Percentiles rank a stretch among this genome's conserved stretches.
These are phyloP conservation scores for Pythium brassicae DNA, from an alignment of 352 stramenopile species.

Conservation along the genomic window DNA sequence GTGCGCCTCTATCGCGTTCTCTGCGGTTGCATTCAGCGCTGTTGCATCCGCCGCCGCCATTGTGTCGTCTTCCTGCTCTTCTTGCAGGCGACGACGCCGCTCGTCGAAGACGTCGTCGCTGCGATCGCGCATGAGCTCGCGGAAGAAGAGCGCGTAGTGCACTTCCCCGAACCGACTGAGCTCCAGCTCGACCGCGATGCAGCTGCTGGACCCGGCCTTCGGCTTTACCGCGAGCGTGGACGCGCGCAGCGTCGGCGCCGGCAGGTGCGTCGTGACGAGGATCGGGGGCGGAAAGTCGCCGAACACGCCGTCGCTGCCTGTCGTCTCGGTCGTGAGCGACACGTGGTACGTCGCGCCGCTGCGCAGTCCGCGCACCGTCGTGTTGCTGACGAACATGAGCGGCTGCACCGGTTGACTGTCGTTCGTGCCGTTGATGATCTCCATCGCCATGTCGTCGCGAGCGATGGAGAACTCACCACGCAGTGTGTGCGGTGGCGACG, in stretches of 20 bases:
- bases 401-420: conserved; percentile 57
- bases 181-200: conserved; percentile 47
- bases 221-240: conserved; percentile 33
- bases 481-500: conserved; percentile 29
- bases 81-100: not conserved
- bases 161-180: conserved; percentile 62
- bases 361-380: conserved; percentile 37
- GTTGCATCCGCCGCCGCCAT: not conserved
- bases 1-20: conserved; percentile 16
- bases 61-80: conserved; percentile 8
- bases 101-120: conserved; percentile 16
- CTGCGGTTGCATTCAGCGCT: too few relatives aligned
- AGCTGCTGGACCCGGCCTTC: conserved; percentile 33
- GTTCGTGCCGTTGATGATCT: conserved; percentile 74
- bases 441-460: conserved; percentile 41
- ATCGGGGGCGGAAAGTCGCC: conserved; percentile 69
- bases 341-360: conserved; percentile 62
- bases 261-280: conserved; percentile 55
- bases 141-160: conserved; percentile 75
- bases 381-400: conserved; percentile 51
- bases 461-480: conserved; percentile 42
- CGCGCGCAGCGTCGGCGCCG: conserved; percentile 39
- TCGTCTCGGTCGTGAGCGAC: conserved; percentile 73
- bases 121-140: conserved; percentile 36
- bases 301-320: conserved; percentile 56